A percentile compares a stretch with the other conserved stretches of the same genome.
Evolutionary conservation across 2,329 filamentous ascomycete species (phyloP).

Genomic region (Phyllosticta citriasiana): DNA sequence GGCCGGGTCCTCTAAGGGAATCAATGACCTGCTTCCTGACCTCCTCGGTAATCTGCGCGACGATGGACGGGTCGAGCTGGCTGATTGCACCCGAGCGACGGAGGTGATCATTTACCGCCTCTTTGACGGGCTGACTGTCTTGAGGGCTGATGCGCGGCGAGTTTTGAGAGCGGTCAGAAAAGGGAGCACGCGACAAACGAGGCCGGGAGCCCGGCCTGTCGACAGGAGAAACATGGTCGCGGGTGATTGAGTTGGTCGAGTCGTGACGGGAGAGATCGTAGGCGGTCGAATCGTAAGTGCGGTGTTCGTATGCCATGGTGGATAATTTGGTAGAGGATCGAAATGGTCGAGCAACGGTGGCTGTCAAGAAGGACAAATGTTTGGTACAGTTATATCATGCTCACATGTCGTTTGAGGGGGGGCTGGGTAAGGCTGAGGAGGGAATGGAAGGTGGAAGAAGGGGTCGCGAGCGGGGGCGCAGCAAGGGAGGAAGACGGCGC

Average conservation of each 20-base stretch:
- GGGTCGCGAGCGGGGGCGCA: not conserved
- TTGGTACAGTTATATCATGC: not conserved
- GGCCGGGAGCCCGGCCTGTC: constrained; percentile 10
- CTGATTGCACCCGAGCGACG: constrained; percentile 39
- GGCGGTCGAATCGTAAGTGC: constrained; percentile 18
- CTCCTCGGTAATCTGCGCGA: constrained; percentile 53
- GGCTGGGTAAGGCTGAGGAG: not conserved
- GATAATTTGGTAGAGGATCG: not conserved
- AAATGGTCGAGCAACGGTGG: not conserved
- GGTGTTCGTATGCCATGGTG: constrained; percentile 35
- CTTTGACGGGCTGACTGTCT: constrained; percentile 39
- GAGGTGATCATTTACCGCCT: constrained; percentile 48
- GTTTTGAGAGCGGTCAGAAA: constrained; percentile 21
- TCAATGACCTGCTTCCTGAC: constrained; percentile 36
- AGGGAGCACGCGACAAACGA: constrained; percentile 22
- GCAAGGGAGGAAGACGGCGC: not conserved
- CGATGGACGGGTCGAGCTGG: constrained; percentile 48
- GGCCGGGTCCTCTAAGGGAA: constrained; percentile 37
- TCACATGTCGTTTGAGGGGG: not conserved
- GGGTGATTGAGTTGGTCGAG: constrained; percentile 14
- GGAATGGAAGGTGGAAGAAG: not conserved
- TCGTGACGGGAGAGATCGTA: constrained; percentile 18
- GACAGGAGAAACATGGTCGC: not conserved
- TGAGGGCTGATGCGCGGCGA: constrained; percentile 16
- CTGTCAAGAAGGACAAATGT: not conserved